Evolutionary conservation across 768 basidiomycete species (phyloP), one percentile per base, ranked within the genome.

Genomic region (Boletales sp.): DNA sequence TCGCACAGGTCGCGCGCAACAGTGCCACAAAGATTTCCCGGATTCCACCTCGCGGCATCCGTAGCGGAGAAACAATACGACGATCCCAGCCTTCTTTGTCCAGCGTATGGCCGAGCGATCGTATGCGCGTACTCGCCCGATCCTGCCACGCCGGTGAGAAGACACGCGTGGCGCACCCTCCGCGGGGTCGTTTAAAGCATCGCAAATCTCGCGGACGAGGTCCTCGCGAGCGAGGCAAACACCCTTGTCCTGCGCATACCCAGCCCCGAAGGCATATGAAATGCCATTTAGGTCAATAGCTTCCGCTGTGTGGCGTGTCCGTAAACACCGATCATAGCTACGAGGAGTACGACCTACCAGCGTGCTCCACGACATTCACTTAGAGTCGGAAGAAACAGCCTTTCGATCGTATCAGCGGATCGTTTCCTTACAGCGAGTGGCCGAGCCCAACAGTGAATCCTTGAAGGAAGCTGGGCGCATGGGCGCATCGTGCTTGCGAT

Each of bases 301-400:
- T 36, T 36, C 35, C 13, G 35, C 35, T 14, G 35, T 35, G 35
- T 35, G 13, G 11, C n/a, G n/a, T 7, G n/a, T 13, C 35, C 13
- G 14, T 35, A 15, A 35, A 12, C 2, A 35, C 12, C 8, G 5
- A 35, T 14, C 35, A 2, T 15, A 11, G 14, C n/a, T 15, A 35
- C n/a, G 5, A 2, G 4, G 35, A 15, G n/a, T n/a, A 17, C 35
- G 6, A 14, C n/a, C 13, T 17, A 36, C 35, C 35, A 15, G 15
- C n/a, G 35, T 36, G 35, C 35, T 36, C 15, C 35, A 36, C 35
- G 57, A 39, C 47, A 58, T 43, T 45, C 55, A 5, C 5, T 28
- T 28, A 28, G 25, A 28, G 3, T 7, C 21, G 2, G 21, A 2
- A 21, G 21, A 21, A 21, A 21, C 21, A 21, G n/a, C 21, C 21